These are phyloP conservation scores for Metschnikowia amazonensis DNA, from an alignment of 805 yeast species.

Conservation along the genomic window DNA sequence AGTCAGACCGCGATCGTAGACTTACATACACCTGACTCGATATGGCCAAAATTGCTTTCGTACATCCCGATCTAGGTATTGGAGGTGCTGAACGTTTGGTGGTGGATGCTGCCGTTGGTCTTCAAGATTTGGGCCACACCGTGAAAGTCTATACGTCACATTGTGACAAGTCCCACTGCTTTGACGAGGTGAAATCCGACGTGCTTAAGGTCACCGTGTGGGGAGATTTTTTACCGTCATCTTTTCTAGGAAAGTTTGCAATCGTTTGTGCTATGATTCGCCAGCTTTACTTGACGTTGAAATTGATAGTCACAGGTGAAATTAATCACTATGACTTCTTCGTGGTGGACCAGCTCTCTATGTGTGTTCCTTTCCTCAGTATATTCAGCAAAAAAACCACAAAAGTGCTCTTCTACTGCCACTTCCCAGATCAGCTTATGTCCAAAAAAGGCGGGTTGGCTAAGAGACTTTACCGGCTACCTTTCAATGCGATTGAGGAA, in stretches of 20 bases:
- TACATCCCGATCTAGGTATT: slow-evolving; percentile 95
- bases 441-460: slow-evolving; percentile 54
- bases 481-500: slow-evolving; percentile 84
- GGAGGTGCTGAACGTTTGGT: slow-evolving; percentile 98
- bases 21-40: not conserved
- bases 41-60: slow-evolving; percentile 60
- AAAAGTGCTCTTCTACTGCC: slow-evolving; percentile 82
- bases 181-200: slow-evolving; percentile 75
- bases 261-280: slow-evolving; percentile 81
- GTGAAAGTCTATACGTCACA: slow-evolving; percentile 82
- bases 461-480: slow-evolving; percentile 66
- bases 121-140: slow-evolving; percentile 56
- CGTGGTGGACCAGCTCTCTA: slow-evolving; percentile 84
- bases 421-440: slow-evolving; percentile 87
- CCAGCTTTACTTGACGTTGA: slow-evolving; percentile 62
- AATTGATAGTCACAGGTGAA: slow-evolving; percentile 46
- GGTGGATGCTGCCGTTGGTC: slow-evolving; percentile 89
- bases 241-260: slow-evolving; percentile 59
- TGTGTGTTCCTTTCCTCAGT: slow-evolving; percentile 71
- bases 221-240: slow-evolving; percentile 84
- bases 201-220: slow-evolving; percentile 59
- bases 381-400: slow-evolving; percentile 38
- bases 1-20: not conserved
- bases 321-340: slow-evolving; percentile 59
- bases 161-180: slow-evolving; percentile 82